These are phyloP conservation scores for Cenchrus fungigraminus DNA, from an alignment of 176 grass and related monocot species.

Conservation along the genomic window DNA sequence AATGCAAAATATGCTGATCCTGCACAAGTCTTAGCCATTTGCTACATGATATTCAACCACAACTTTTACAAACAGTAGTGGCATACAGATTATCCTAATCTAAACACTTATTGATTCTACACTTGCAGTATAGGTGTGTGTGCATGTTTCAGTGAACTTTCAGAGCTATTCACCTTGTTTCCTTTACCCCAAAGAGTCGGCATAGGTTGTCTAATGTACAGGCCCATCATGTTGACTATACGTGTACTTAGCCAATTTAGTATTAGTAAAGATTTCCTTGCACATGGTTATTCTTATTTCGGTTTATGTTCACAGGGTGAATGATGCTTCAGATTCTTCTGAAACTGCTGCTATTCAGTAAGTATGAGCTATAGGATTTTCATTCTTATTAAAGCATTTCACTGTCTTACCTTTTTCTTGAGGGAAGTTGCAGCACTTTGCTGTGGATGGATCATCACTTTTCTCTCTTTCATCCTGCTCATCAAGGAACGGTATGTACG, in stretches of 20 bases:
- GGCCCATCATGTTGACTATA: background rate
- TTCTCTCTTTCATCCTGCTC: background rate
- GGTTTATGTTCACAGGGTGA: conserved; percentile 64
- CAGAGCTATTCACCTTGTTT: background rate
- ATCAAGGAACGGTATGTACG: conserved; percentile 91
- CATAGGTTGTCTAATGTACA: background rate
- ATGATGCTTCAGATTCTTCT: conserved; percentile 77
- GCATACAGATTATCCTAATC: background rate
- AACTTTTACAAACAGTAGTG: background rate
- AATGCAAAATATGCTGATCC: background rate
- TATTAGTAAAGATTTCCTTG: background rate
- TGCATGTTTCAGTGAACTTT: background rate
- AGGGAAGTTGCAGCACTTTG: background rate
- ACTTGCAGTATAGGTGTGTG: background rate
- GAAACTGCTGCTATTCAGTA: conserved; percentile 89
- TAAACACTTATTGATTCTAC: background rate
- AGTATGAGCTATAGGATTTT: conserved; percentile 10
- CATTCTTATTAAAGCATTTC: conserved; percentile 24
- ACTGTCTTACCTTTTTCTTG: background rate
- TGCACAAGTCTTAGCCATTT: background rate
- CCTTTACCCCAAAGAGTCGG: background rate
- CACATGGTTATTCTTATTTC: conserved; percentile 28
- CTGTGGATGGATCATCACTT: background rate
- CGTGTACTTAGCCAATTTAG: background rate
- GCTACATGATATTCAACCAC: background rate